These are phyloP conservation scores for Purpureocillium lavendulum DNA, from an alignment of 2,329 filamentous ascomycete species.

Conservation along the genomic window DNA sequence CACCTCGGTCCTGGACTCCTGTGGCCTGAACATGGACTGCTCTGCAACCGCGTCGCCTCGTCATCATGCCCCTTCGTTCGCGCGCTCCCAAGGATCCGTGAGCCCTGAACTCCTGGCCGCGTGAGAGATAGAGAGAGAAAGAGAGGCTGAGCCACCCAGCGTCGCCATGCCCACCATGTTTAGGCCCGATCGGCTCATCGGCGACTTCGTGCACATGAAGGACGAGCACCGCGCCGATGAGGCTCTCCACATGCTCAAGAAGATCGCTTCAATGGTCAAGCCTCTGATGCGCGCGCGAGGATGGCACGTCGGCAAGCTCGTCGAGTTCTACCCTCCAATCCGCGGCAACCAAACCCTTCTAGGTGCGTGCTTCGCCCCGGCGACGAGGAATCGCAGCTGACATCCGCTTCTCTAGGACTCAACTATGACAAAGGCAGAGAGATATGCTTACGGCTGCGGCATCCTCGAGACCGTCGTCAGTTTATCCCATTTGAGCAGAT, in stretches of 20 bases:
- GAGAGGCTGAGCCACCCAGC: too few relatives aligned
- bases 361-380: conserved; percentile 38
- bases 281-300: conserved; percentile 84
- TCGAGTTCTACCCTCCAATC: conserved; percentile 78
- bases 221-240: conserved; percentile 38
- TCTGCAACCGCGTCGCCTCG: too few relatives aligned
- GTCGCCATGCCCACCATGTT: conserved; percentile 6
- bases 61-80: too few relatives aligned
- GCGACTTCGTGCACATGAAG: conserved; percentile 40
- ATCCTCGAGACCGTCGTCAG: conserved; percentile 62
- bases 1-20: too few relatives aligned
- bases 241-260: conserved; percentile 57
- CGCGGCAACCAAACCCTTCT: conserved; percentile 48
- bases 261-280: conserved; percentile 81
- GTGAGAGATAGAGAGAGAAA: too few relatives aligned
- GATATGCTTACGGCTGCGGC: conserved; percentile 76
- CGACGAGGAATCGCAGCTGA: neutral
- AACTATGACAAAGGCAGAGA: conserved; percentile 71
- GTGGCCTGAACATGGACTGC: too few relatives aligned
- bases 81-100: too few relatives aligned
- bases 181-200: conserved; percentile 31
- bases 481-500: conserved; percentile 77
- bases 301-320: conserved; percentile 72
- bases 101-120: too few relatives aligned
- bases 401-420: conserved; percentile 40